A percentile compares a stretch with the other conserved stretches of the same genome.
phyloP scores from a whole-genome alignment of 2,329 filamentous ascomycete genomes.

The Penicillium thymicola region DNA sequence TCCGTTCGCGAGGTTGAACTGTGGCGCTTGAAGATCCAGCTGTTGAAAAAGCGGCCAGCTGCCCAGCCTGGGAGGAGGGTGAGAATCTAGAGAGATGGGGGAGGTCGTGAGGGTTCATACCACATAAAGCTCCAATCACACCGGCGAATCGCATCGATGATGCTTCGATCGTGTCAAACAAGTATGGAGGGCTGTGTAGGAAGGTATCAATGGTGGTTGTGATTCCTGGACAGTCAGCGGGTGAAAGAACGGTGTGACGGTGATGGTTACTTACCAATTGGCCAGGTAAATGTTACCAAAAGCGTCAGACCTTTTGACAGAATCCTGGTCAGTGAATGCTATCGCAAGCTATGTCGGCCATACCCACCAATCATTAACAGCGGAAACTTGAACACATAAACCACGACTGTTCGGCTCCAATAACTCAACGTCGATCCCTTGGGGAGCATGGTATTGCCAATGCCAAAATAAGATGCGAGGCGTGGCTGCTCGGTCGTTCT shows the following conservation, averaged over 20 bases:
- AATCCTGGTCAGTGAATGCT: background rate
- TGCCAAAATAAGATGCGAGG: slow-evolving; percentile 29
- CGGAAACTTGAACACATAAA: slow-evolving; percentile 33
- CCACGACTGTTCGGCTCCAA: slow-evolving; percentile 23
- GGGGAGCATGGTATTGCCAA: slow-evolving; percentile 30
- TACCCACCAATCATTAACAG: slow-evolving; percentile 27
- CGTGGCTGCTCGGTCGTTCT: slow-evolving; percentile 11
- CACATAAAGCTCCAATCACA: slow-evolving; percentile 33
- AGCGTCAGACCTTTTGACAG: slow-evolving; percentile 23
- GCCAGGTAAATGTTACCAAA: slow-evolving; percentile 40
- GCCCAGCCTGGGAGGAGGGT: slow-evolving; percentile 23
- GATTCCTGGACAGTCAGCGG: slow-evolving; percentile 24
- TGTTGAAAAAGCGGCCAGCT: slow-evolving; percentile 37
- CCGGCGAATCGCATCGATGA: slow-evolving; percentile 39
- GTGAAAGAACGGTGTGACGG: background rate
- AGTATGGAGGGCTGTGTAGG: slow-evolving; percentile 33
- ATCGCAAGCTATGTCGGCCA: background rate
- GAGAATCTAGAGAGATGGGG: background rate
- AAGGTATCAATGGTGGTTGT: slow-evolving; percentile 37
- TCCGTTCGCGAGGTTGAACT: slow-evolving; percentile 30
- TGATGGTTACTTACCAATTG: slow-evolving; percentile 29
- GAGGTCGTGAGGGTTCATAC: slow-evolving; percentile 12
- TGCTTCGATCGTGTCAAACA: slow-evolving; percentile 34
- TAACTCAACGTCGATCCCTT: slow-evolving; percentile 24
- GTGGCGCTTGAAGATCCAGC: slow-evolving; percentile 30